phyloP scores from a whole-genome alignment of 1,284 basidiomycete genomes.

The Lentinula novae-zelandiae region DNA sequence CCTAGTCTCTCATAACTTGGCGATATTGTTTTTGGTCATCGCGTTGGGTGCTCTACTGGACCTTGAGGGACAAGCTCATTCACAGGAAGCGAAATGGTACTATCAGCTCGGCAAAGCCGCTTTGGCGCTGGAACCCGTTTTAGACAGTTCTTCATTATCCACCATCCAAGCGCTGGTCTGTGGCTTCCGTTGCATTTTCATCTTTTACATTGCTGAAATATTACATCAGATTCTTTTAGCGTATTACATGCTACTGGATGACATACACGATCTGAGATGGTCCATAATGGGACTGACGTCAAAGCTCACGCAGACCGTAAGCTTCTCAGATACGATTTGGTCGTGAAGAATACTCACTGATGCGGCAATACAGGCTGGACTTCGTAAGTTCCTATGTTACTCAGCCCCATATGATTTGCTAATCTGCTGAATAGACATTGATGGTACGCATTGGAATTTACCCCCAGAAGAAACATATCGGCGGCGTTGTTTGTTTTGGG shows the following conservation, averaged over 20 bases:
- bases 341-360: not conserved
- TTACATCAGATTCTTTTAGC: conserved; percentile 54
- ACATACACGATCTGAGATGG: conserved; percentile 62
- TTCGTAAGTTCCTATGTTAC: conserved; percentile 43
- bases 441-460: conserved; percentile 65
- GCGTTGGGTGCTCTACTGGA: conserved; percentile 48
- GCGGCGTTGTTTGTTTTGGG: conserved; percentile 61
- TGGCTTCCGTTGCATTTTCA: not conserved
- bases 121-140: conserved; percentile 54
- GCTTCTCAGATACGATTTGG: conserved; percentile 23
- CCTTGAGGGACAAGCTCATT: conserved; percentile 44
- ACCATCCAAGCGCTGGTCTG: conserved; percentile 63
- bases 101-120: conserved; percentile 60
- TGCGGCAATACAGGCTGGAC: conserved; percentile 45
- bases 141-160: conserved; percentile 58
- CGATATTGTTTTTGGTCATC: conserved; percentile 41
- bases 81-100: conserved; percentile 48
- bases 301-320: conserved; percentile 64
- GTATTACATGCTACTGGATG: conserved; percentile 65
- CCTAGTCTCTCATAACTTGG: conserved; percentile 42
- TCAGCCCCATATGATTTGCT: not conserved
- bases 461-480: conserved; percentile 53
- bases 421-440: conserved; percentile 47
- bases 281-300: conserved; percentile 63
- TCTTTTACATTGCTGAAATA: conserved; percentile 16